These are phyloP conservation scores for Kluyveromyces aestuarii DNA, from an alignment of 805 yeast species.

Conservation along the genomic window DNA sequence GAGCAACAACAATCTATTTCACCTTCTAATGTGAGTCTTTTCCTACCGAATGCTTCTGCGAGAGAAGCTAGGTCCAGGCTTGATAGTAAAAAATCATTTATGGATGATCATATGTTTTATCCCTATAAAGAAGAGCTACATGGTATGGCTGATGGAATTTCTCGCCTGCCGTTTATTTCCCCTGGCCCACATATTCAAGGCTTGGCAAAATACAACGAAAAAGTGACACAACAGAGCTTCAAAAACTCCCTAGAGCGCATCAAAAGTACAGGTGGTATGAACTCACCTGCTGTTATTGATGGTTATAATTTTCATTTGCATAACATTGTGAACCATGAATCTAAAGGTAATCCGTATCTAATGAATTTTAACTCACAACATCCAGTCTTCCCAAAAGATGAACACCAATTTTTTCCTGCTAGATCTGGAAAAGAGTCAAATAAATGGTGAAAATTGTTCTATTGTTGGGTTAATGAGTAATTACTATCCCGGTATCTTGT, in stretches of 20 bases:
- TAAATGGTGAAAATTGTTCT: background rate
- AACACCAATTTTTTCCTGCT: background rate
- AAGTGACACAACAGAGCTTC: background rate
- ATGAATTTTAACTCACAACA: background rate
- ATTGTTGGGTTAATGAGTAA: background rate
- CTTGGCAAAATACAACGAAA: conserved; percentile 1
- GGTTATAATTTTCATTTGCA: background rate
- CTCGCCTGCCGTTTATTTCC: background rate
- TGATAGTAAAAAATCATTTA: conserved; percentile 21
- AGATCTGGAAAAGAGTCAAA: background rate
- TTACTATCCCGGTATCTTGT: background rate
- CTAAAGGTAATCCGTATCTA: background rate
- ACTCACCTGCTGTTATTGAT: background rate
- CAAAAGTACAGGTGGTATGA: background rate
- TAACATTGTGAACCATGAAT: background rate
- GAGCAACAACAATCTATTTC: background rate
- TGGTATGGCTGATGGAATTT: background rate
- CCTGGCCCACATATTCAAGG: background rate
- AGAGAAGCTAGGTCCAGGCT: conserved; percentile 21
- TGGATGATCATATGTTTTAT: conserved; percentile 22
- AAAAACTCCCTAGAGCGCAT: background rate
- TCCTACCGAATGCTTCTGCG: conserved; percentile 12
- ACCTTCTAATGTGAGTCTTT: background rate
- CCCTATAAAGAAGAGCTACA: conserved; percentile 10
- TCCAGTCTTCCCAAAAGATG: background rate